Percentiles rank a stretch among this genome's conserved stretches.
Conservation (phyloP, 257 asterid species). For the Solanum arcanum region DNA sequence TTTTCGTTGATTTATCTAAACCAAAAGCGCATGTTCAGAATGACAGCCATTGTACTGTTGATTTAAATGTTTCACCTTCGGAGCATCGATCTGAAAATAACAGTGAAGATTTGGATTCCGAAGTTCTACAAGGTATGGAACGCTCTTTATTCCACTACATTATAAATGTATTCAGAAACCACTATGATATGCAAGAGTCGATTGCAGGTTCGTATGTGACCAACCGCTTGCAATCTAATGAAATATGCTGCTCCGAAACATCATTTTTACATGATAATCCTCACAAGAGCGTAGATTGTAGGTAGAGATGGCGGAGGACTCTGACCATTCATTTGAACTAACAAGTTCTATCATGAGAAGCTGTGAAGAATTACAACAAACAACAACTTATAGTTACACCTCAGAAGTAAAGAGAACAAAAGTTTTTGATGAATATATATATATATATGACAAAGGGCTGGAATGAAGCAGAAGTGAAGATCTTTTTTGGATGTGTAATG, state of each 20-base stretch:
- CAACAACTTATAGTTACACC: neutral
- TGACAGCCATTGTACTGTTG: conserved; percentile 7
- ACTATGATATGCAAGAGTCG: neutral
- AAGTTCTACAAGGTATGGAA: conserved; percentile 33
- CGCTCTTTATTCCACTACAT: neutral
- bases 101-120: conserved; percentile 24
- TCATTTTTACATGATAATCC: conserved; percentile 38
- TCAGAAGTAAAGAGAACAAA: neutral
- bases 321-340: neutral
- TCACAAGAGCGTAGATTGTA: conserved; percentile 37
- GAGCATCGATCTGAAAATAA: conserved; percentile 16
- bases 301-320: conserved; percentile 19
- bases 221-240: conserved; percentile 16
- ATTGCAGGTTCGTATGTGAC: conserved; percentile 33
- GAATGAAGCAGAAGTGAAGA: neutral
- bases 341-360: neutral
- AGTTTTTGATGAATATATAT: neutral
- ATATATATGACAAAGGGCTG: neutral
- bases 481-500: neutral
- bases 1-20: conserved; percentile 18
- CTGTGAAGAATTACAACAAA: neutral
- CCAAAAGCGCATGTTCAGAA: conserved; percentile 2
- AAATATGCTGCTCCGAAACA: conserved; percentile 20
- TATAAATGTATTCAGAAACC: neutral
- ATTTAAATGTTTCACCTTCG: conserved; percentile 5